These are phyloP conservation scores for Trametes punicea DNA, from an alignment of 768 basidiomycete species.

Conservation along the genomic window DNA sequence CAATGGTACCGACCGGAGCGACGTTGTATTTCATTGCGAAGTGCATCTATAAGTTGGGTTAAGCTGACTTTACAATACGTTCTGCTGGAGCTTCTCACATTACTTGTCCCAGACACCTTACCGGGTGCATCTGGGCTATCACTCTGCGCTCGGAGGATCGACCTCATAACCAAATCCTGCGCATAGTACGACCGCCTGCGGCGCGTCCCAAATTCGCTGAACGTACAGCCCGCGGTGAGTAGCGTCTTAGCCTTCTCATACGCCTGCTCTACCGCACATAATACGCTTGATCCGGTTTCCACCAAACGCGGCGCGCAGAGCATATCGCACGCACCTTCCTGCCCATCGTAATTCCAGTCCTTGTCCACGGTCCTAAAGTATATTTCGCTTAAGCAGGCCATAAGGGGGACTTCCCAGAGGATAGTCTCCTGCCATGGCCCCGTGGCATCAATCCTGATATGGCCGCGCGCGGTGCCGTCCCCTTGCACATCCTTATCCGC, in stretches of 20 bases:
- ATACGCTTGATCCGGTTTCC: background rate
- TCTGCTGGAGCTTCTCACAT: conserved; percentile 50
- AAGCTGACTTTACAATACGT: background rate
- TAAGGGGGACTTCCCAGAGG: conserved; percentile 93
- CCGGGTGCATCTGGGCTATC: conserved; percentile 45
- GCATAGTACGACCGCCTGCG: conserved; percentile 68
- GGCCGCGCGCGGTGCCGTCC: conserved; percentile 3
- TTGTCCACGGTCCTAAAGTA: conserved; percentile 75
- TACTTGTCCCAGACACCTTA: conserved; percentile 79
- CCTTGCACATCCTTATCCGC: conserved; percentile 18
- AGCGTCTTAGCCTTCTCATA: conserved; percentile 67
- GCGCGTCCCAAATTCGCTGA: conserved; percentile 88
- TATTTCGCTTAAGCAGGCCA: conserved; percentile 87
- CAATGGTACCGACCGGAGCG: conserved; percentile 74
- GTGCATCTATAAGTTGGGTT: conserved; percentile 52
- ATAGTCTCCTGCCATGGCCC: conserved; percentile 85
- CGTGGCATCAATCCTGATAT: conserved; percentile 63
- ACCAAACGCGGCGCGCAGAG: background rate
- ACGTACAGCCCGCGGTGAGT: conserved; percentile 57
- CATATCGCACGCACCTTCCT: conserved; percentile 51
- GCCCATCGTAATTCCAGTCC: conserved; percentile 85
- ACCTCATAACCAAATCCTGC: conserved; percentile 75
- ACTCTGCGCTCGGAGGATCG: conserved; percentile 62
- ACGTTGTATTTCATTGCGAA: conserved; percentile 76
- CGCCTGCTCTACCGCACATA: conserved; percentile 52